Evolutionary conservation across 805 yeast genomes (phyloP), one percentile per base, ranked within the genome.

Genomic region (Myxozyma kluyveri): DNA sequence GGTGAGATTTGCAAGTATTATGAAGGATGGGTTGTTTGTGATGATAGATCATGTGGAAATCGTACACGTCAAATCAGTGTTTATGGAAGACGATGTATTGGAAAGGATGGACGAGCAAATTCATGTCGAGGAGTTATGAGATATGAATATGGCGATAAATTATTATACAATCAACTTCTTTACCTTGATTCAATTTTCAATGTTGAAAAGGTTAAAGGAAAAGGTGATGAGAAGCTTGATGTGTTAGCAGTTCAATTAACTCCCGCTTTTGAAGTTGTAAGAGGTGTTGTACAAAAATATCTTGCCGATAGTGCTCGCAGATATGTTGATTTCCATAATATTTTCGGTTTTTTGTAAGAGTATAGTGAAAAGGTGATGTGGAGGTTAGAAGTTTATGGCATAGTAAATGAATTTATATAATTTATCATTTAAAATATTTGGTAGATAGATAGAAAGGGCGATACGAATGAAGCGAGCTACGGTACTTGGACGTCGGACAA

Each of bases 21-120:
- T 67, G 82, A 86, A n/a, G 91, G 90, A 3, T 82, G 93, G 88
- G 71, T 89, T 42, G 70, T 68, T 0, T 93, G 99, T 72, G 95
- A 86, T 67, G 97, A 93, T 62, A 66, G 81, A 4, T 78, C 93
- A 1, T 91, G 98, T 71, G 87, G 86, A 1, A 74, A 80, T 47
- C 75, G 75, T 14, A 90, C 97, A 0, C 76, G 96, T 56, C 96
- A 90, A 65, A 77, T 93, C 22, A 81, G 90, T 19, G 96, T 90
- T 3, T 88, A 87, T 64, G 98, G 98, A 47, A 81, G 83, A 61
- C 77, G 91, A 60, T 89, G 98, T 67, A 75, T 88, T 53, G 85
- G 87, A 38, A 68, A 68, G 52, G 77, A 76, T 63, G 87, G 87
- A 2, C 75, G 72, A 38, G 81, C 83, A 0, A 76, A 72, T 57